These are phyloP conservation scores for Prototheca wickerhamii DNA, from an alignment of 163 green algal species.

Conservation along the genomic window DNA sequence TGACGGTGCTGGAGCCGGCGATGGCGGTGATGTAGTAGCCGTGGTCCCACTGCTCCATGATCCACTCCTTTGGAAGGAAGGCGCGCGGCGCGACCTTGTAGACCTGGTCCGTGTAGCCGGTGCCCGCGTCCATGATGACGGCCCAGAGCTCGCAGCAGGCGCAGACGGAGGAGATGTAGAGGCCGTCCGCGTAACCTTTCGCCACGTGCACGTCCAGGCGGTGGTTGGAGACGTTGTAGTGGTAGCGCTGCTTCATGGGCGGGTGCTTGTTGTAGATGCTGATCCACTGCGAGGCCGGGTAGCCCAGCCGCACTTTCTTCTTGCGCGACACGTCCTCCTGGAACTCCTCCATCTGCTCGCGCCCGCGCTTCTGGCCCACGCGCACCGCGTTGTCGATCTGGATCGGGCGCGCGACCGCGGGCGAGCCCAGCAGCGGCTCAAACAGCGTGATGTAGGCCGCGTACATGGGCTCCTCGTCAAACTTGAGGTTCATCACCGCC, in stretches of 20 bases:
- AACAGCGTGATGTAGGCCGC: slow-evolving; percentile 39
- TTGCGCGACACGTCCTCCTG: slow-evolving; percentile 8
- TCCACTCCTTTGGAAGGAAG: slow-evolving; percentile 48
- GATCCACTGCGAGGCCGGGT: slow-evolving; percentile 41
- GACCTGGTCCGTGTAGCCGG: slow-evolving; percentile 26
- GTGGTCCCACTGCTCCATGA: slow-evolving; percentile 48
- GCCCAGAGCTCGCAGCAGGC: slow-evolving; percentile 37
- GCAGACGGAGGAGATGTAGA: slow-evolving; percentile 38
- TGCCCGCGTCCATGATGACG: slow-evolving; percentile 51
- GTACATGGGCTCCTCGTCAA: slow-evolving; percentile 79
- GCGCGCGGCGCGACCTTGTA: slow-evolving; percentile 21
- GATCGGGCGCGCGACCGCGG: slow-evolving; percentile 14
- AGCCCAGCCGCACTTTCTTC: slow-evolving; percentile 35
- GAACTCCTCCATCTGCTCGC: slow-evolving; percentile 43
- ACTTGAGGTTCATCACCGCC: slow-evolving; percentile 96
- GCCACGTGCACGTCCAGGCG: slow-evolving; percentile 35
- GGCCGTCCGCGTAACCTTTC: slow-evolving; percentile 35
- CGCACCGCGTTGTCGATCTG: slow-evolving; percentile 12
- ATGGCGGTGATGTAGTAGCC: slow-evolving; percentile 53
- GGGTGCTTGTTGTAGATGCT: slow-evolving; percentile 44
- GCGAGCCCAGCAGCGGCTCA: slow-evolving; percentile 32
- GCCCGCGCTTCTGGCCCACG: slow-evolving; percentile 87
- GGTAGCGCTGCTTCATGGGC: slow-evolving; percentile 51
- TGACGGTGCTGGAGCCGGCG: slow-evolving; percentile 23
- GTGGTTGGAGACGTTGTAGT: slow-evolving; percentile 26